Percentiles rank a stretch among this genome's conserved stretches.
phyloP scores from a whole-genome alignment of 2,329 filamentous ascomycete species.

The Botrytis sinoallii region DNA sequence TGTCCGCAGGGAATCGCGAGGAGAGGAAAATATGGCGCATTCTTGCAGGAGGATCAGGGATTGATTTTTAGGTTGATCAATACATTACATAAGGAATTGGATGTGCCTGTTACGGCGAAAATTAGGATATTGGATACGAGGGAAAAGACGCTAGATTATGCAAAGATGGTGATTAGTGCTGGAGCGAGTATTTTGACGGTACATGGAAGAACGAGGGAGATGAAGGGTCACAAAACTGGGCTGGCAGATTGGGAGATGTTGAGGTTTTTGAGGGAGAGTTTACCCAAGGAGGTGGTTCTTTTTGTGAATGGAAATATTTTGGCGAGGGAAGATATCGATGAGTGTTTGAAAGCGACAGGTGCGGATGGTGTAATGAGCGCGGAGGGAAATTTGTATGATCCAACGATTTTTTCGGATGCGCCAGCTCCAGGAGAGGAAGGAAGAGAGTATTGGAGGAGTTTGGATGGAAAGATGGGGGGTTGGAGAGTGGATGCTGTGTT shows the following conservation, averaged over 20 bases:
- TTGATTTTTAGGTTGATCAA: constrained; percentile 80
- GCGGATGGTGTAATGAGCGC: constrained; percentile 95
- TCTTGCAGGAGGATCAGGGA: constrained; percentile 88
- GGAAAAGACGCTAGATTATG: constrained; percentile 85
- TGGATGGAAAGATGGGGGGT: constrained; percentile 69
- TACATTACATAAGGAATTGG: constrained; percentile 72
- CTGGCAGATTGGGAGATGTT: constrained; percentile 90
- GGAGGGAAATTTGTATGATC: constrained; percentile 91
- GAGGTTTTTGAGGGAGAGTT: constrained; percentile 73
- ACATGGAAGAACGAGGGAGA: constrained; percentile 82
- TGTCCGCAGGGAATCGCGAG: constrained; percentile 94
- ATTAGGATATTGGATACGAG: constrained; percentile 84
- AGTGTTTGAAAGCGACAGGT: constrained; percentile 77
- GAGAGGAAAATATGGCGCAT: constrained; percentile 88
- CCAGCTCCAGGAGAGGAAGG: constrained; percentile 63
- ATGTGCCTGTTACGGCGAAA: constrained; percentile 89
- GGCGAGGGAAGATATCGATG: constrained; percentile 71
- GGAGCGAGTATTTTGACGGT: constrained; percentile 93
- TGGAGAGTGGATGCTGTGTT: constrained; percentile 87
- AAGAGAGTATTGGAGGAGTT: constrained; percentile 82
- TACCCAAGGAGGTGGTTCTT: constrained; percentile 84
- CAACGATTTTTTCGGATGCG: constrained; percentile 73
- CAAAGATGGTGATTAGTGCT: constrained; percentile 78
- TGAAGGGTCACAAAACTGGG: constrained; percentile 94
- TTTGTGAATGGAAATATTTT: constrained; percentile 97